Evolutionary conservation across 2,329 filamentous ascomycete species (phyloP).

Genomic region (Fusarium sp.): DNA sequence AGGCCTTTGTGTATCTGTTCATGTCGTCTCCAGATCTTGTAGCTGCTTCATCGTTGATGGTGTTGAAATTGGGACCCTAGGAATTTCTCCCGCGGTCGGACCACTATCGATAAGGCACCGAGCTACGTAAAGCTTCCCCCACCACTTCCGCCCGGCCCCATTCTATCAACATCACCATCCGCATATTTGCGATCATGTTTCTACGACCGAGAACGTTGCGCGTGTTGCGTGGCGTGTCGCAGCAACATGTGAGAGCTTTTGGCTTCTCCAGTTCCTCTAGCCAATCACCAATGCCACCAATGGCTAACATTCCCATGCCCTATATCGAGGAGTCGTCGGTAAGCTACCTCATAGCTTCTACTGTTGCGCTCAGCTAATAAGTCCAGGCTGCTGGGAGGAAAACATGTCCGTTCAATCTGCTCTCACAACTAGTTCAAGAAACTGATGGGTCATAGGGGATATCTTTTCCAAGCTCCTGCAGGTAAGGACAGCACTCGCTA

Average conservation of each 20-base stretch:
- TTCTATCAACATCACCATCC: slow-evolving; percentile 20
- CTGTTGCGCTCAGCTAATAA: slow-evolving; percentile 45
- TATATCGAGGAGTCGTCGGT: slow-evolving; percentile 66
- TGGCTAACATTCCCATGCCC: slow-evolving; percentile 66
- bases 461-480: slow-evolving; percentile 86
- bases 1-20: slow-evolving; percentile 46
- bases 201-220: slow-evolving; percentile 50
- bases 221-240: slow-evolving; percentile 54
- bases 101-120: slow-evolving; percentile 36
- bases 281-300: slow-evolving; percentile 47
- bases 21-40: slow-evolving; percentile 42
- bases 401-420: slow-evolving; percentile 70
- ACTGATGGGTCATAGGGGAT: slow-evolving; percentile 69
- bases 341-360: slow-evolving; percentile 35
- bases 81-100: slow-evolving; percentile 23
- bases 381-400: slow-evolving; percentile 80
- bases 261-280: slow-evolving; percentile 56
- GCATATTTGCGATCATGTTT: slow-evolving; percentile 45
- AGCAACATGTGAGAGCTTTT: slow-evolving; percentile 57
- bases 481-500: slow-evolving; percentile 57
- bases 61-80: too few relatives aligned
- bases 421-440: neutral
- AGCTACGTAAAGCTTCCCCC: slow-evolving; percentile 44
- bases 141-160: slow-evolving; percentile 40
- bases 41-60: slow-evolving; percentile 34